Evolutionary conservation across 1,284 basidiomycete species (phyloP).

Genomic region (Austroboletus niveus): DNA sequence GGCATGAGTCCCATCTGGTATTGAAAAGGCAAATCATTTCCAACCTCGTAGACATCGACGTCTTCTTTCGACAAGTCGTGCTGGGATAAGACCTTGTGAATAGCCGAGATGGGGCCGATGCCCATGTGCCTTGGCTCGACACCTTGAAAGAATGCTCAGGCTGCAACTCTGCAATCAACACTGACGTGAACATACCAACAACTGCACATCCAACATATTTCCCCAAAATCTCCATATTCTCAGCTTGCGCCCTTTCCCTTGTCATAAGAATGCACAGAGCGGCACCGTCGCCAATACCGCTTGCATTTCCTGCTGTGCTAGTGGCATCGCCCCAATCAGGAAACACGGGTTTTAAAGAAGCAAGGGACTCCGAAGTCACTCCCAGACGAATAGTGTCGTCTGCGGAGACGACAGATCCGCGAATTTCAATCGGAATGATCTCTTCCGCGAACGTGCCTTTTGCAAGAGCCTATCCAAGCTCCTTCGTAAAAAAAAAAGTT

Average conservation of each 20-base stretch:
- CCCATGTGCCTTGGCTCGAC: constrained; percentile 87
- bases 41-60: constrained; percentile 85
- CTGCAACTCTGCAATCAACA: not conserved
- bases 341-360: constrained; percentile 71
- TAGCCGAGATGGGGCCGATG: constrained; percentile 81
- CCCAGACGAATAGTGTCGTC: constrained; percentile 83
- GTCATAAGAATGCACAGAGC: constrained; percentile 88
- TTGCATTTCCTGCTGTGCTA: constrained; percentile 90
- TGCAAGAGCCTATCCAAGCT: constrained; percentile 48
- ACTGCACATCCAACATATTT: constrained; percentile 86
- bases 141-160: constrained; percentile 41
- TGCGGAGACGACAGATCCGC: constrained; percentile 54
- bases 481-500: not conserved
- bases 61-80: constrained; percentile 79
- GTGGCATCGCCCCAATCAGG: constrained; percentile 73
- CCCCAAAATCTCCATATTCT: constrained; percentile 84
- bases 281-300: constrained; percentile 93
- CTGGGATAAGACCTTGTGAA: constrained; percentile 76
- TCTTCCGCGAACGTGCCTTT: constrained; percentile 74
- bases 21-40: constrained; percentile 30
- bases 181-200: constrained; percentile 55
- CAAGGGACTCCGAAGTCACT: constrained; percentile 68
- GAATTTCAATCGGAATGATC: constrained; percentile 73
- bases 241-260: constrained; percentile 77
- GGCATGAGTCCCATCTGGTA: not conserved